These are phyloP conservation scores for Mitragyna speciosa DNA, from an alignment of 257 asterid genomes.

Conservation along the genomic window DNA sequence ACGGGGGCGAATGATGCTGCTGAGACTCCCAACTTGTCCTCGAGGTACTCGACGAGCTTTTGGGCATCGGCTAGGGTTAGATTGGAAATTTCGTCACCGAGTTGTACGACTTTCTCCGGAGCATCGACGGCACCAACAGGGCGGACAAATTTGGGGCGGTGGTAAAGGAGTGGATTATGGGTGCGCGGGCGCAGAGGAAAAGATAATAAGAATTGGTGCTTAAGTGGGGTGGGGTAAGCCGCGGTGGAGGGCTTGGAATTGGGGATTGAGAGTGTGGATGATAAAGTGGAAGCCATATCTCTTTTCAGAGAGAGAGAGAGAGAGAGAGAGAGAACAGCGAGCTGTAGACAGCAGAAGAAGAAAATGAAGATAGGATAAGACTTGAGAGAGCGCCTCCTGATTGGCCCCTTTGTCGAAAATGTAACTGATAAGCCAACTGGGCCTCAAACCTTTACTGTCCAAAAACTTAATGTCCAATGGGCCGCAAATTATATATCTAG, in stretches of 20 bases:
- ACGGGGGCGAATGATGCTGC: slow-evolving; percentile 88
- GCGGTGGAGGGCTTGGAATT: slow-evolving; percentile 25
- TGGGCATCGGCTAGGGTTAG: slow-evolving; percentile 89
- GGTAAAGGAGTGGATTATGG: slow-evolving; percentile 34
- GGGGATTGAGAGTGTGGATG: slow-evolving; percentile 47
- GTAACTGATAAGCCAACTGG: not conserved
- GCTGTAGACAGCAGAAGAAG: not conserved
- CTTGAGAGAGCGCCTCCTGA: not conserved
- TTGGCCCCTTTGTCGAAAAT: not conserved
- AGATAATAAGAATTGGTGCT: slow-evolving; percentile 36
- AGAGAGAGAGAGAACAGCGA: slow-evolving; percentile 7
- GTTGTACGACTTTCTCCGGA: slow-evolving; percentile 74
- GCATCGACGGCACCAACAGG: slow-evolving; percentile 79
- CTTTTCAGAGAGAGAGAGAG: not conserved
- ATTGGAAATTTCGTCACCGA: slow-evolving; percentile 80
- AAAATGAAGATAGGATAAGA: slow-evolving; percentile 27
- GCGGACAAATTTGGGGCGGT: slow-evolving; percentile 48
- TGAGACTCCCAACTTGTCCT: slow-evolving; percentile 90
- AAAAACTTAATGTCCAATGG: not conserved
- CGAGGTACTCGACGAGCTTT: slow-evolving; percentile 93
- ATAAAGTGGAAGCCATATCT: slow-evolving; percentile 66
- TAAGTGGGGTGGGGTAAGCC: slow-evolving; percentile 31
- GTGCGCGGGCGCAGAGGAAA: slow-evolving; percentile 29
- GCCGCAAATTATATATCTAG: too few species aligned
- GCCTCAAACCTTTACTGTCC: too few species aligned